A percentile compares a stretch with the other conserved stretches of the same genome.
Evolutionary conservation across 2,329 filamentous ascomycete genomes (phyloP).

Genomic region (Drechmeria coniospora): DNA sequence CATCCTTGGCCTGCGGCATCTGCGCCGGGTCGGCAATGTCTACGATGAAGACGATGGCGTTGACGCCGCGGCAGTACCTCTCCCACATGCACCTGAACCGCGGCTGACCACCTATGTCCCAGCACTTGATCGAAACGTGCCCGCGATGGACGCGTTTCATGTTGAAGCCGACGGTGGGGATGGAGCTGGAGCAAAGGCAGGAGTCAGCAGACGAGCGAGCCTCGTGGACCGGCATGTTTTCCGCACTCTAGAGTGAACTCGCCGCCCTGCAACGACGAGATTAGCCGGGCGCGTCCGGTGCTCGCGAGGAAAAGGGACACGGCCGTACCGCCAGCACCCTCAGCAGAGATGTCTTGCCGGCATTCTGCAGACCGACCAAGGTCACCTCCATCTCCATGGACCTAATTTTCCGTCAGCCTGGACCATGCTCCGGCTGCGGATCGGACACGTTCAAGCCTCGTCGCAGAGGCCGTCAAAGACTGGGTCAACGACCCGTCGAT

Average conservation of each 20-base stretch:
- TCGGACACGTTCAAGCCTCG: no score
- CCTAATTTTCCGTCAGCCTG: no score
- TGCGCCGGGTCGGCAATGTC: constrained; percentile 79
- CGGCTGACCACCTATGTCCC: constrained; percentile 95
- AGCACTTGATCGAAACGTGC: constrained; percentile 97
- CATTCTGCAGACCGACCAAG: constrained; percentile 96
- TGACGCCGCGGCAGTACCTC: constrained; percentile 91
- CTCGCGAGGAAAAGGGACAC: constrained; percentile 1
- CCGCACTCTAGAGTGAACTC: constrained; percentile 98
- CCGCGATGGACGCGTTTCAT: constrained; percentile 97
- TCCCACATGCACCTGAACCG: constrained; percentile 99
- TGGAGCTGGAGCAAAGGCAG: constrained; percentile 52
- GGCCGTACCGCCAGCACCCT: constrained; percentile 80
- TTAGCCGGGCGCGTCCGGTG: constrained; percentile 9
- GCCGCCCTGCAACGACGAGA: constrained; percentile 50
- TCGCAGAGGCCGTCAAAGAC: not conserved
- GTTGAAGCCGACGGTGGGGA: constrained; percentile 97
- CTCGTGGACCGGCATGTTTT: not conserved
- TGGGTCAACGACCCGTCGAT: constrained; percentile 1
- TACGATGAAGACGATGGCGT: constrained; percentile 96
- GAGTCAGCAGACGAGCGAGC: constrained; percentile 18
- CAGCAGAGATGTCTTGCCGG: constrained; percentile 90
- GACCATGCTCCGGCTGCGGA: no score
- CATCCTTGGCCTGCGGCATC: constrained; percentile 74
- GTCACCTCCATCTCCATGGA: constrained; percentile 99